Base-by-base conservation (phyloP, 2,329 filamentous ascomycete species). In the Setomelanomma holmii region DNA sequence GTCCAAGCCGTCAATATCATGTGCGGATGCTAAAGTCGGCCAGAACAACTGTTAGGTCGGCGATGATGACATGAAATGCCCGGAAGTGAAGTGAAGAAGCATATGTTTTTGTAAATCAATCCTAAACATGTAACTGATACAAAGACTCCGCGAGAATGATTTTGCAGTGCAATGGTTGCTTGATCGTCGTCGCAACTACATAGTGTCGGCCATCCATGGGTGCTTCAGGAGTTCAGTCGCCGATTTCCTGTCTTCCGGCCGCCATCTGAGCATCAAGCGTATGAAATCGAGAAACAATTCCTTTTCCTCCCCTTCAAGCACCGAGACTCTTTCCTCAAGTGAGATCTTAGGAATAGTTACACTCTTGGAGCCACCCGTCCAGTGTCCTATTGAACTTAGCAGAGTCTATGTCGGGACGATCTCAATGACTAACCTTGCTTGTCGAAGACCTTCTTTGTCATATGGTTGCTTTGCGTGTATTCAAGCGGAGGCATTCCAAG, bases 181-280 rank as follows among this genome's bases (percentile, higher is more conserved):
- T 57, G 53, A 60, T 60, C 48, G 50, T 39, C 57, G 49, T 60
- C 49, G 57, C 24, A 55, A 57, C 49, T 60, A 55, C 45, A 60
- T 53, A 44, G 35, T 16, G 40, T 54, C 48, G 43, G 49, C 47
- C 47, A 60, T 60, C 63, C 64, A 66, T 47, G 60, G 60, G 49
- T 67, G 40, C 40, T 64, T 52, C 19, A 62, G 48, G 2, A 66
- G 56, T 53, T 68, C 60, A 59, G 49, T 59, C 17, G 61, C 61
- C 27, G 52, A 53, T 21, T 57, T 56, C 33, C 71, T 63, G 27
- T 74, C 63, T 59, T 75, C 72, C 1, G 73, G 73, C 30, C 52
- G 64, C 73, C 72, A 75, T 41, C 63, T 61, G 33, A 76, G 58
- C 68, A 74, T 74, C 49, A 65, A 70, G 11, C 65, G 55, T 56